Base-by-base conservation (phyloP, 2,329 filamentous ascomycete genomes). In the Nothopassalora personata region DNA sequence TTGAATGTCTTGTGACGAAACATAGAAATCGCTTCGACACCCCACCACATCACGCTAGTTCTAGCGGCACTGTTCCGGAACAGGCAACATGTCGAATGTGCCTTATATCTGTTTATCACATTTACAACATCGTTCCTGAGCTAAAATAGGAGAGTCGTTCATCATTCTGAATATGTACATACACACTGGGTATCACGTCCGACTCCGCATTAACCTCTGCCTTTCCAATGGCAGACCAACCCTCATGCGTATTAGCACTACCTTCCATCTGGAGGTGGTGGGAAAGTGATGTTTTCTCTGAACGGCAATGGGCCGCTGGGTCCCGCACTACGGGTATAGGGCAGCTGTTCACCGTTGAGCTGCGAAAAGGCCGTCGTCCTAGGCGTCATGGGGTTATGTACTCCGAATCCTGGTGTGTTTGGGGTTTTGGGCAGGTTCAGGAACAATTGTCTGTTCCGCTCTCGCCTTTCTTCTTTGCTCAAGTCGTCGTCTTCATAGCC, bases 291-390 rank as follows among this genome's bases (percentile, higher is more conserved):
- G 19, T 11, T 28, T 54, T 71, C 69, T 46, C 71, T 64, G 52
- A 72, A 71, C 28, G 69, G 68, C 50, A 72, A 52, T 34, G 48
- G 51, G 10, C 64, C 51, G 43, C 54, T 60, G 2, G 64, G 64
- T n/a, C 62, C 56, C 15, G 48, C 46, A 48, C 36, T 27, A 3
- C 51, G 52, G 36, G 59, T 39, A 54, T 46, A 53, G 36, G 58
- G 63, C 13, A 33, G 61, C 36, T 57, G 56, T 18, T 60, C 71
- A 19, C 67, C 72, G 57, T 67, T 71, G 82, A 51, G 87, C 75
- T 11, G 81, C 80, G 67, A 88, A 80, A 89, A 89, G 1, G 86
- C 87, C 71, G 83, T 80, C 15, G 87, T 89, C 64, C 87, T 74
- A 5, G 86, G 86, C 6, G 86, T 89, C 63, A 81, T 88, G 1